Conservation (phyloP, 352 stramenopile species). For the Pythium myriotylum region DNA sequence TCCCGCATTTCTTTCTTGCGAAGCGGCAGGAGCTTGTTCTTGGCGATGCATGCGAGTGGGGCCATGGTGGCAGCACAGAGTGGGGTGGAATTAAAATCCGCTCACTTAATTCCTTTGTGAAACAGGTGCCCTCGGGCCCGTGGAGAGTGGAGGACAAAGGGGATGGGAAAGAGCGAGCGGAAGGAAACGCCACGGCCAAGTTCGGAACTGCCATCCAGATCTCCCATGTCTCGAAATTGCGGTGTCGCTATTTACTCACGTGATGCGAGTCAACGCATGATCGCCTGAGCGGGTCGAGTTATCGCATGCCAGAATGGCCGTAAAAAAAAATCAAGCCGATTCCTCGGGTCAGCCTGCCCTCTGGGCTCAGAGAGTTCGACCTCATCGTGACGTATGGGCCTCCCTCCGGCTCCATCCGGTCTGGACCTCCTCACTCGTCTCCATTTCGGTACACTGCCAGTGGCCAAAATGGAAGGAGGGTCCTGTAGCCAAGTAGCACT, state of each 20-base stretch:
- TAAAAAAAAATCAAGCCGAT: too few relatives aligned
- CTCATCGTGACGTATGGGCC: background rate
- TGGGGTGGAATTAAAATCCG: background rate
- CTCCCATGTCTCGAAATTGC: background rate
- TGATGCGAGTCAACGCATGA: background rate
- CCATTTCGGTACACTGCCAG: background rate
- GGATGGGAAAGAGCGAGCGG: background rate
- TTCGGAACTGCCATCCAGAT: slow-evolving; percentile 1
- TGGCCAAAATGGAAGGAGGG: background rate
- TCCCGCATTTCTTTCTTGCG: slow-evolving; percentile 3
- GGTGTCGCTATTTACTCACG: too few relatives aligned
- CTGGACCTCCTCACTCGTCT: background rate
- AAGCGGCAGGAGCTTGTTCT: too few relatives aligned
- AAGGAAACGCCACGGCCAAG: background rate
- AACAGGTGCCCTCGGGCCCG: background rate
- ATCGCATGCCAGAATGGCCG: background rate
- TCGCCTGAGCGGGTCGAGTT: background rate
- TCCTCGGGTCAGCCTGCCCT: background rate
- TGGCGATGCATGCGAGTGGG: too few relatives aligned
- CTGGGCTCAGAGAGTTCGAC: background rate
- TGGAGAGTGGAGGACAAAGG: background rate
- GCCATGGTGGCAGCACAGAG: background rate
- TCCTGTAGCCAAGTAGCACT: background rate
- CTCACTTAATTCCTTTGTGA: background rate
- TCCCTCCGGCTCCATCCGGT: background rate